A percentile compares a stretch with the other conserved stretches of the same genome.
phyloP scores from a whole-genome alignment of 2,329 filamentous ascomycete genomes.

The Monilinia polystroma region DNA sequence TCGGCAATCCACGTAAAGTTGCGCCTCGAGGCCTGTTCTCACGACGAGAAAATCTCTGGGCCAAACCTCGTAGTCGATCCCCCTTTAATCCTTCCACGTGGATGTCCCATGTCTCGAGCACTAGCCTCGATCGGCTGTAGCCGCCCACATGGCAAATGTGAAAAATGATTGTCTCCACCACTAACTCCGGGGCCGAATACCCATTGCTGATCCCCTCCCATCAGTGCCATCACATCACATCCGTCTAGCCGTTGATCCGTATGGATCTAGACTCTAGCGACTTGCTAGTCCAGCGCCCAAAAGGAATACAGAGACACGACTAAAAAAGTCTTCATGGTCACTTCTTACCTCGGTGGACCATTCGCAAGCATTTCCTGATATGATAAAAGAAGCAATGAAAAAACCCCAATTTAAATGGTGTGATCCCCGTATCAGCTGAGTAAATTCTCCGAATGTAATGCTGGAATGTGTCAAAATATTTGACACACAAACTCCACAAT shows the following conservation, averaged over 20 bases:
- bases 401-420: constrained; percentile 8
- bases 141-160: neutral
- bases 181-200: neutral
- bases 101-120: neutral
- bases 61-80: neutral
- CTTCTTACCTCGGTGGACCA: neutral
- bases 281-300: neutral
- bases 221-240: neutral
- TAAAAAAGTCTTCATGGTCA: neutral
- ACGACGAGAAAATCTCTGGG: neutral
- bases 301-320: neutral
- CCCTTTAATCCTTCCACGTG: neutral
- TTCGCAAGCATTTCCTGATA: neutral
- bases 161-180: neutral
- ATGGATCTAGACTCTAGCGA: neutral
- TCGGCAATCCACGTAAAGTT: neutral
- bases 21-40: neutral
- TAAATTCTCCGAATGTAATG: neutral
- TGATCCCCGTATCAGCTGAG: neutral
- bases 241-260: neutral
- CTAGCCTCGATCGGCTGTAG: neutral
- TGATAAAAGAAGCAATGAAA: neutral
- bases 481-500: neutral
- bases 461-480: neutral
- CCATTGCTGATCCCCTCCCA: neutral